Conservation (phyloP, 345 rosid species). For the Gossypium sturtianum region DNA sequence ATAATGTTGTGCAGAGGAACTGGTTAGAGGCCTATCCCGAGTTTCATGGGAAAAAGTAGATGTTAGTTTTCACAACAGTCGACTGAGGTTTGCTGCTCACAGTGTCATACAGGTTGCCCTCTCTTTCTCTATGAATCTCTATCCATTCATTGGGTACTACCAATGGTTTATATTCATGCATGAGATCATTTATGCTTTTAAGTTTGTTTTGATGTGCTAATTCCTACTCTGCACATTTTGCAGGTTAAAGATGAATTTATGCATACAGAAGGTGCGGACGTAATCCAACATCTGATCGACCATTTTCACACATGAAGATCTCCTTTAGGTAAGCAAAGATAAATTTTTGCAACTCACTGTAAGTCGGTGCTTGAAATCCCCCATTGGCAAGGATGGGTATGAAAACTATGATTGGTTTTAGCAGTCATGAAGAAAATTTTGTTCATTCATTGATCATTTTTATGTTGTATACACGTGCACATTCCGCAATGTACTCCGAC, state of each 20-base stretch:
- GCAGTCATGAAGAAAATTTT: constrained; percentile 15
- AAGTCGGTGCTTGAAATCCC: neutral
- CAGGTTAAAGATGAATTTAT: constrained; percentile 9
- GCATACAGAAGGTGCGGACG: constrained; percentile 8
- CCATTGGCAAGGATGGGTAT: neutral
- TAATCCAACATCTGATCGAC: constrained; percentile 7
- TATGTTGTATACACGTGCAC: neutral
- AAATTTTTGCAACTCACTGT: neutral
- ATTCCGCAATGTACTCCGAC: neutral
- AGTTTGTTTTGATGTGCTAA: neutral
- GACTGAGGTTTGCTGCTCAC: constrained; percentile 87
- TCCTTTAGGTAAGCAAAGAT: constrained; percentile 7
- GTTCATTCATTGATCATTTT: constrained; percentile 15
- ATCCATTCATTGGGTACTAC: neutral
- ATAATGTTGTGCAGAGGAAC: constrained; percentile 53
- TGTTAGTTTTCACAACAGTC: constrained; percentile 82
- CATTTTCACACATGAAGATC: neutral
- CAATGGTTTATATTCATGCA: neutral
- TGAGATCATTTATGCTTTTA: neutral
- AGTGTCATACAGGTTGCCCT: constrained; percentile 82
- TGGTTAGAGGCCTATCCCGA: constrained; percentile 68
- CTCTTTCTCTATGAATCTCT: constrained; percentile 13
- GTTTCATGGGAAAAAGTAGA: constrained; percentile 96
- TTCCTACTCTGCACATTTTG: neutral
- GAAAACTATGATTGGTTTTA: neutral